Evolutionary conservation across 257 asterid genomes (phyloP), one percentile per base, ranked within the genome.

Genomic region (Rhazya stricta): DNA sequence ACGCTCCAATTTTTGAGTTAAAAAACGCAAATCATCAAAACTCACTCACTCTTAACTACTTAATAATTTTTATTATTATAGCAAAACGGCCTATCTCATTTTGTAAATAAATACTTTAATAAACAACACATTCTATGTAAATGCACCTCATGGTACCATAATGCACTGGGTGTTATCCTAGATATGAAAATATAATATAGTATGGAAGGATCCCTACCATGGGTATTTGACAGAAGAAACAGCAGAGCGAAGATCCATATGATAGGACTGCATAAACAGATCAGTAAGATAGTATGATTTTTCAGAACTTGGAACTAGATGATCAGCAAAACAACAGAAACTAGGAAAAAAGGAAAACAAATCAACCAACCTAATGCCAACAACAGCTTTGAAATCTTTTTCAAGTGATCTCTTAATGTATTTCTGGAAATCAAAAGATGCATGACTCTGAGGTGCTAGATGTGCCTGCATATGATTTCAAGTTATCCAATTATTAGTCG

Each of bases 351-450:
- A 25, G 2, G 15, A 42, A 18, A 6, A 2, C 18, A 21, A 34
- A 10, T 19, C 37, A 32, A 18, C 81, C 6, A 36, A 94, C 98
- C 97, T 94, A 13, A 94, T 94, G 23, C 97, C 95, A 27, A 94
- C 98, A 2, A 94, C 97, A 30, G 86, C 96, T 86, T 88, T 92
- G 86, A 94, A 94, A 72, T 94, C 98, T 80, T 92, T 92, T 72
- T 94, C 98, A 42, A 94, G 84, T 37, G 98, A 94, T 83, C 97
- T 81, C 30, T 87, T 87, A 74, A 94, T 94, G 61, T 94, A 91
- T 78, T 89, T 89, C 46, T 91, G 98, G 50, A 94, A 94, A 83
- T 94, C 83, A 48, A 94, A 94, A 53, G 72, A 83, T 19, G 82
- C 69, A 37, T 89, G 96, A 81, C 89, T 89, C 48, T 89, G 95